Evolutionary conservation across 139 green algal species (phyloP), one percentile per base, ranked within the genome.

Genomic region (Picocystis salinarum): DNA sequence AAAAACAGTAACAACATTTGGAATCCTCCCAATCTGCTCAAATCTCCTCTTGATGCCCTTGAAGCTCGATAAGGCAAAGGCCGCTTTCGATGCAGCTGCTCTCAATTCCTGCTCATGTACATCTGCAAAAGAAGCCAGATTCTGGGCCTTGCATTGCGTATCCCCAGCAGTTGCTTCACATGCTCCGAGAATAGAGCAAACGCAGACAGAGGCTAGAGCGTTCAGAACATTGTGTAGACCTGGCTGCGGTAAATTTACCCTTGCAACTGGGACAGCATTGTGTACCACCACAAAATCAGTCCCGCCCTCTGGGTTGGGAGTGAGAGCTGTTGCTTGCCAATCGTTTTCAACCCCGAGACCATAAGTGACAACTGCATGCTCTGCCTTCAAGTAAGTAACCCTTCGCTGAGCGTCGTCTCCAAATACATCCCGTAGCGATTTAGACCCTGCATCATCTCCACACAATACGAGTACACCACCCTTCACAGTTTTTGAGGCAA

Each of bases 141-240:
- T 15, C 31, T 15, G 13, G 13, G 31, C 31, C 31, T 15, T 15
- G 13, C 31, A 13, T 12, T 23, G 22, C 40, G 62, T 4, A 4
- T 15, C 13, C 19, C 17, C 5, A 3, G 34, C 40, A 23, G 42
- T 40, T 12, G 4, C 10, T 15, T 28, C 18, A 15, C 29, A 50
- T 9, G 42, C 28, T 24, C 17, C 11, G 10, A 49, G 24, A 9
- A 9, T 11, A 9, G 24, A 17, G 46, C 9, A 45, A 28, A 31
- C 15, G 29, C n/a, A 10, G 29, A 48, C 11, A 28, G 56, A 50
- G 12, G 56, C 56, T 2, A 66, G 41, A 6, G 56, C 42, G 53
- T 64, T 64, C 28, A 59, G 56, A 9, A 64, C 56, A 7, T 52
- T 59, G 53, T 64, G 56, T 2, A 18, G 34, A 28, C 56, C 56